Evolutionary conservation across 208 protist species (phyloP).

Genomic region (Acanthamoeba divionensis): DNA sequence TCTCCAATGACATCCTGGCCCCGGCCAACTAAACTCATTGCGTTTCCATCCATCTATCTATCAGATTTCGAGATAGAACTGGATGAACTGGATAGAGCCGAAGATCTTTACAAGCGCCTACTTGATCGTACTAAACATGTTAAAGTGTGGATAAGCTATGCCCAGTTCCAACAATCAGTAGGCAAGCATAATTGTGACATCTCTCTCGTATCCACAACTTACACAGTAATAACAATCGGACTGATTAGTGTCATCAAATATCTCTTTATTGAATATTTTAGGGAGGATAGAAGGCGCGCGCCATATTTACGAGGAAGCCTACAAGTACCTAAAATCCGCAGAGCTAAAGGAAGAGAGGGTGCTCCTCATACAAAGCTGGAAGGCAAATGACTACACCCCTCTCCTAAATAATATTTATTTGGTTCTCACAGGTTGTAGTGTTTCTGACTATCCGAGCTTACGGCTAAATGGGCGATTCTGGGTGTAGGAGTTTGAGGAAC

Average conservation of each 20-base stretch:
- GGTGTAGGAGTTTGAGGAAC: constrained; percentile 56
- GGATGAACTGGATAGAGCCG: constrained; percentile 61
- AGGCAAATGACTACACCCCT: no score
- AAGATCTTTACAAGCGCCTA: constrained; percentile 79
- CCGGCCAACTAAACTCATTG: not conserved
- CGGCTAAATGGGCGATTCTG: no score
- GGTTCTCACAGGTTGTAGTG: no score
- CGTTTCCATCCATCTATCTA: not conserved
- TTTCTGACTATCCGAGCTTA: no score
- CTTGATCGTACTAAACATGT: constrained; percentile 83
- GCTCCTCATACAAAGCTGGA: constrained; percentile 74
- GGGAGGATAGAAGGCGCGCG: not conserved
- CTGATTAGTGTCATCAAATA: no score
- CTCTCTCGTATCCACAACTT: no score
- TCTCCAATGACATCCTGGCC: not conserved
- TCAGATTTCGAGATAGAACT: constrained; percentile 79
- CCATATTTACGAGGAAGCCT: constrained; percentile 62
- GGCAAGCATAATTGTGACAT: not conserved
- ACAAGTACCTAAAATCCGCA: constrained; percentile 48
- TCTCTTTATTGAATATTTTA: not conserved
- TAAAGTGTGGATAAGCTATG: constrained; percentile 83
- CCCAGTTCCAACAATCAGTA: constrained; percentile 70
- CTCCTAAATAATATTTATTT: no score
- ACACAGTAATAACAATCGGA: no score
- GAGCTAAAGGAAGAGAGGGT: constrained; percentile 72